Base-by-base conservation (phyloP, 2,329 filamentous ascomycete genomes). In the Sarocladiaceae sp. region DNA sequence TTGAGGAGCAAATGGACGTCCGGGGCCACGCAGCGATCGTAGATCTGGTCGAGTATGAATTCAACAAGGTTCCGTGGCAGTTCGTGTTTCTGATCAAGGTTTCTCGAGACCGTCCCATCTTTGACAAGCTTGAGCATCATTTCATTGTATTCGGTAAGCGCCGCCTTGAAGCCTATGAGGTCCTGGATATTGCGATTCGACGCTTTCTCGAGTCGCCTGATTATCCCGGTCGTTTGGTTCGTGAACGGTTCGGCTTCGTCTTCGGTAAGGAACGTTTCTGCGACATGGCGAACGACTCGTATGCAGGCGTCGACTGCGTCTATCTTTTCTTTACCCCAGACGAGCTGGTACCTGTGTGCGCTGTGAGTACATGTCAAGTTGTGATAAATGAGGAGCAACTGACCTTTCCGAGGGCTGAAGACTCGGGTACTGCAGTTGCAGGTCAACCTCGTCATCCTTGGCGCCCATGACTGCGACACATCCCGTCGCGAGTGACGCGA, bases 11-110 rank as follows among this genome's bases (percentile, higher is more conserved):
- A 78, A 50, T 95, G 87, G 19, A 95, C 88, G 48, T 85, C 81
- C 5, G 88, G 90, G 2, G 90, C 93, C 6, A 98, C 93, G 4
- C 88, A 95, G 42, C 93, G 87, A 55, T 90, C 82, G 66, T 96
- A 97, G 18, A 88, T 85, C 61, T 98, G 90, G 45, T 78, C 82
- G 33, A 95, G 76, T 54, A 96, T 91, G 52, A 88, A 83, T 52
- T 85, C 81, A 37, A 90, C 82, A 40, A 90, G 77, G 34, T 80
- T 78, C 33, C 86, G 73, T 6, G 85, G 81, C 15, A 96, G 69
- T 37, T 77, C 73, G 55, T 85, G 82, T 59, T 80, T 79, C 39
- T 69, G 67, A 51, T 85, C 78, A 37, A 97, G 73, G 52, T 86
- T 84, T 53, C 76, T 80, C 16, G 80, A 75, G 49, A 97, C 79